Conservation (phyloP, 371 early-diverging fungal species). For the Haplosporangium sp. region DNA sequence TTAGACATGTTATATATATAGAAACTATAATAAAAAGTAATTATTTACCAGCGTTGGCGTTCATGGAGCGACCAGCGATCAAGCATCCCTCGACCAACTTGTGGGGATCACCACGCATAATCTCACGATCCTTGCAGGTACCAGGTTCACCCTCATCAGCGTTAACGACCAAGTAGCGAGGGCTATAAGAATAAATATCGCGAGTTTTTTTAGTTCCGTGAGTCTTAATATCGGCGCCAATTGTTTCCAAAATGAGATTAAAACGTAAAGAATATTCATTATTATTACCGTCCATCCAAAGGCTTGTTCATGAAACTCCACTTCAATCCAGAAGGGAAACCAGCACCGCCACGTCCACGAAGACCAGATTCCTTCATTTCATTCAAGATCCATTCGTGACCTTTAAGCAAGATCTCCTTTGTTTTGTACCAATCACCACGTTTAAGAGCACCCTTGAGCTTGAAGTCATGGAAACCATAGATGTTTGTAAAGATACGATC, state of each 20-base stretch:
- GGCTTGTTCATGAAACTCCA: conserved; percentile 99
- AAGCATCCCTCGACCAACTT: conserved; percentile 97
- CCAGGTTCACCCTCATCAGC: conserved; percentile 97
- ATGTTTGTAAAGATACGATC: conserved; percentile 98
- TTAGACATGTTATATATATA: no score
- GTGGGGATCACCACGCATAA: conserved; percentile 97
- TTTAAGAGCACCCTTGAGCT: conserved; percentile 89
- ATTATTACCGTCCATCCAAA: conserved; percentile 75
- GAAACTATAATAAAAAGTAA: no score
- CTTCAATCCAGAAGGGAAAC: conserved; percentile 97
- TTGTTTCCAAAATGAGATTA: no score
- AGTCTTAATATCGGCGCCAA: no score
- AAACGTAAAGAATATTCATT: no score
- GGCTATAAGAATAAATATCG: conserved; percentile 58
- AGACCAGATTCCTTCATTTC: conserved; percentile 97
- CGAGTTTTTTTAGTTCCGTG: no score
- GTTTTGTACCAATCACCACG: conserved; percentile 99
- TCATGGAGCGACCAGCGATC: conserved; percentile 96
- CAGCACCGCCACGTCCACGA: conserved; percentile 98
- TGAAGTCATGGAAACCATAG: conserved; percentile 92
- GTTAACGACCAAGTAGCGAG: conserved; percentile 96
- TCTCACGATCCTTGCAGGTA: conserved; percentile 99
- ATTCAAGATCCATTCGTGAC: conserved; percentile 96
- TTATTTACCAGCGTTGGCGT: conserved; percentile 86
- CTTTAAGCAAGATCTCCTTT: conserved; percentile 96